These are phyloP conservation scores for Lichtheimia corymbifera DNA, from an alignment of 371 early-diverging fungal species.

Conservation along the genomic window DNA sequence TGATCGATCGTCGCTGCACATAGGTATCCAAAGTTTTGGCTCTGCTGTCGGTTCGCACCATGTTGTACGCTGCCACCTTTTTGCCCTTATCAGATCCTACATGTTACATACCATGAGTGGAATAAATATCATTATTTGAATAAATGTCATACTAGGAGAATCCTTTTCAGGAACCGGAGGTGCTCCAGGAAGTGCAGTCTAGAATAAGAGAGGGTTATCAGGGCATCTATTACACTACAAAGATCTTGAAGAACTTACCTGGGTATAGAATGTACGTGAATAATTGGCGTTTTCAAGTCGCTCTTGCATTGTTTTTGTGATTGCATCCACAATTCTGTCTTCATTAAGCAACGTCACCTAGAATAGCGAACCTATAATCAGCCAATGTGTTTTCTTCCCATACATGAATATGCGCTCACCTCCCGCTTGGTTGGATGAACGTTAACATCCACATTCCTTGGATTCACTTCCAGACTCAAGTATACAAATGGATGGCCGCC, in stretches of 20 bases:
- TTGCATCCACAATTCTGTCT: conserved; percentile 72
- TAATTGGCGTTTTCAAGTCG: conserved; percentile 48
- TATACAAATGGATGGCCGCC: conserved; percentile 92
- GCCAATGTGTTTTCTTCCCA: too few relatives aligned
- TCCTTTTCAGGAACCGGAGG: too few relatives aligned
- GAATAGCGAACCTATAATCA: too few relatives aligned
- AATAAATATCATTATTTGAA: too few relatives aligned
- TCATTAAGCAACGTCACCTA: conserved; percentile 91
- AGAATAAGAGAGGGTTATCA: too few relatives aligned
- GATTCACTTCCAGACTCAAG: conserved; percentile 79
- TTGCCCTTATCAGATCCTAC: not conserved
- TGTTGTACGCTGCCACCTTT: conserved; percentile 55
- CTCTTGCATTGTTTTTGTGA: conserved; percentile 67
- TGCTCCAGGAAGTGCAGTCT: too few relatives aligned
- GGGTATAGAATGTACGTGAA: conserved; percentile 60
- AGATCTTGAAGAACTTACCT: conserved; percentile 24
- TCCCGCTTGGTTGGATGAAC: conserved; percentile 97
- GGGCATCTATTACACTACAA: too few relatives aligned
- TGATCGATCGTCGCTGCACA: conserved; percentile 20
- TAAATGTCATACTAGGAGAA: too few relatives aligned
- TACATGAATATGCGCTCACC: conserved; percentile 26
- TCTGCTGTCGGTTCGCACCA: conserved; percentile 81
- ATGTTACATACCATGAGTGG: too few relatives aligned
- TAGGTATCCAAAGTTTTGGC: conserved; percentile 68
- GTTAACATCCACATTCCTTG: conserved; percentile 94